phyloP scores from a whole-genome alignment of 1,284 basidiomycete species.

The Sanghuangporus baumii region DNA sequence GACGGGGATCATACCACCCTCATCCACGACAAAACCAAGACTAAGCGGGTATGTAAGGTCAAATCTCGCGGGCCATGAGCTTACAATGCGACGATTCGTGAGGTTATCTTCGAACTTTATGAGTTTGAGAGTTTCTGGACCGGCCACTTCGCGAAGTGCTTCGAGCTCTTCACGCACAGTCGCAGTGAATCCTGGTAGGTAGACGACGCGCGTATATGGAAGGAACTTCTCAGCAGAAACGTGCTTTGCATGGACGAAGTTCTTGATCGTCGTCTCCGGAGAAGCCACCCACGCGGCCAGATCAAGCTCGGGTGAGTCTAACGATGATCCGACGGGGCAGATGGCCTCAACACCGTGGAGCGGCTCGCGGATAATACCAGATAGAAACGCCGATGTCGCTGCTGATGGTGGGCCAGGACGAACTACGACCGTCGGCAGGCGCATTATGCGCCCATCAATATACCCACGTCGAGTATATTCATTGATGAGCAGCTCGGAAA shows the following conservation, averaged over 20 bases:
- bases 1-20: slow-evolving; percentile 41
- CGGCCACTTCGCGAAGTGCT: slow-evolving; percentile 38
- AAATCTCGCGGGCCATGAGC: slow-evolving; percentile 43
- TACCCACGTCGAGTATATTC: slow-evolving; percentile 61
- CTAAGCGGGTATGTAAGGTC: slow-evolving; percentile 39
- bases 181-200: slow-evolving; percentile 44
- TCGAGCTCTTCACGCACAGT: slow-evolving; percentile 41
- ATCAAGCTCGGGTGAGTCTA: slow-evolving; percentile 37
- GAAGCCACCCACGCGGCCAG: slow-evolving; percentile 50
- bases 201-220: slow-evolving; percentile 47
- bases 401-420: slow-evolving; percentile 51
- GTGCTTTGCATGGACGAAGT: slow-evolving; percentile 49
- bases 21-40: slow-evolving; percentile 40
- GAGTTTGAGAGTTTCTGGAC: slow-evolving; percentile 32
- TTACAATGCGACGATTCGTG: slow-evolving; percentile 36
- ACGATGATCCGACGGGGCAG: slow-evolving; percentile 48
- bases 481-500: slow-evolving; percentile 56
- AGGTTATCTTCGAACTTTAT: slow-evolving; percentile 40
- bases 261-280: slow-evolving; percentile 47
- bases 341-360: slow-evolving; percentile 44
- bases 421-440: slow-evolving; percentile 58
- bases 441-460: slow-evolving; percentile 55
- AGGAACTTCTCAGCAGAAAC: slow-evolving; percentile 40
- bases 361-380: slow-evolving; percentile 60
- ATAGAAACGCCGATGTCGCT: slow-evolving; percentile 57